Percentiles rank a stretch among this genome's conserved stretches.
These are phyloP conservation scores for Sanghuangporus sanghuang DNA, from an alignment of 1,284 basidiomycete genomes.

Conservation along the genomic window DNA sequence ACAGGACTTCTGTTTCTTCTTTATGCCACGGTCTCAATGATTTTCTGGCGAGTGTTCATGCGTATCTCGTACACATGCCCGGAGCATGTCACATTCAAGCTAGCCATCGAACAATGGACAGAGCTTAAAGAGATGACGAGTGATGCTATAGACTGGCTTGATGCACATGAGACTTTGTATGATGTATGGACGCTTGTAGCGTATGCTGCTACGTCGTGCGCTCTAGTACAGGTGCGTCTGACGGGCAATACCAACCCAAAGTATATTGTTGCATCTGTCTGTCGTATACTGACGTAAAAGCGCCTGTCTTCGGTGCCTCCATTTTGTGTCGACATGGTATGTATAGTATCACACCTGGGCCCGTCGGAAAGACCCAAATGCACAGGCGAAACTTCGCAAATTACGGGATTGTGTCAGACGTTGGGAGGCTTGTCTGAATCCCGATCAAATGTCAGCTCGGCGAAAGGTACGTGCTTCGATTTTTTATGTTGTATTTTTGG, in stretches of 20 bases:
- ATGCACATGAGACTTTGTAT: conserved; percentile 73
- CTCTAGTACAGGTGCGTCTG: conserved; percentile 78
- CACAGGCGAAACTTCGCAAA: conserved; percentile 70
- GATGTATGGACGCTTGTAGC: conserved; percentile 85
- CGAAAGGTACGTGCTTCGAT: conserved; percentile 59
- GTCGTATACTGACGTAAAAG: conserved; percentile 9
- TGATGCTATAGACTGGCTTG: conserved; percentile 87
- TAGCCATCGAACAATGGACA: conserved; percentile 79
- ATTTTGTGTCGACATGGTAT: neutral
- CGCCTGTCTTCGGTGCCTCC: neutral
- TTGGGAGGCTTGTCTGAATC: conserved; percentile 77
- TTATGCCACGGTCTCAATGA: conserved; percentile 84
- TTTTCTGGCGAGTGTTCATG: conserved; percentile 94
- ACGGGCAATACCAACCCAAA: neutral
- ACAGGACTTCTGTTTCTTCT: conserved; percentile 79
- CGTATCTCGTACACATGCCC: conserved; percentile 87
- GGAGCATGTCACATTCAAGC: conserved; percentile 76
- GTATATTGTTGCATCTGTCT: conserved; percentile 4
- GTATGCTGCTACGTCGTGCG: conserved; percentile 87
- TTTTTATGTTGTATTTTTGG: neutral
- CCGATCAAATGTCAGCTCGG: conserved; percentile 88
- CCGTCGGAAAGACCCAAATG: conserved; percentile 69
- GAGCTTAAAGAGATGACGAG: conserved; percentile 67
- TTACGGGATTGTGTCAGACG: conserved; percentile 77
- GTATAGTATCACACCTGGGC: conserved; percentile 89